Evolutionary conservation across 2,329 filamentous ascomycete species (phyloP), one percentile per base, ranked within the genome.

Genomic region (Elsinoe necatrix): DNA sequence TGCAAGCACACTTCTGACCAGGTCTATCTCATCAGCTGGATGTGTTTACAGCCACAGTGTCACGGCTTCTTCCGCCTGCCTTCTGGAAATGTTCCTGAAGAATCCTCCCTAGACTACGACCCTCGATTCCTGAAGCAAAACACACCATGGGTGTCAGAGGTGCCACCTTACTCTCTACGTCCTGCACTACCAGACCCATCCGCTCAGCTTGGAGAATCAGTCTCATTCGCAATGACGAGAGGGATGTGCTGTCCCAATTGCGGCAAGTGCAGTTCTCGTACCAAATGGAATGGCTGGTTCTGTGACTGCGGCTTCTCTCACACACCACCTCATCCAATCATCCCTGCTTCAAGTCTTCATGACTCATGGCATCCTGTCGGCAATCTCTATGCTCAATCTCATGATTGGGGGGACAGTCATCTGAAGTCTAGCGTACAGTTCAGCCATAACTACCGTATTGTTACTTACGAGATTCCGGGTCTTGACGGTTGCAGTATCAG

Each of bases 211-310:
- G 73, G 74, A 3, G 71, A 75, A 56, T 77, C 79, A 2, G 76
- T 78, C 0, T 76, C 80, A 9, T 69, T 72, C 2, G 67, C 73
- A 7, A 81, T 78, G 57, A 84, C 81, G 63, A 73, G 74, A 52
- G 86, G 86, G 0, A 79, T 89, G 47, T 80, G 86, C 1, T 91
- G 87, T 62, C 82, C 81, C 0, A 58, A 70, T 1, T 90, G 87
- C 61, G 71, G 74, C 0, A 77, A 80, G 39, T 87, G 85, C 62
- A 82, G 76, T 41, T 75, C 81, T 1, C 76, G 86, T 1, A 72
- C 77, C 12, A 68, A 75, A 21, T 90, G 85, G 83, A 70, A 69
- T 4, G 75, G 77, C 1, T 88, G 84, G 84, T 68, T 71, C 23
- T 90, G 85, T 59, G 62, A 62, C 1, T 87, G 83, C 62, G 66